These are phyloP conservation scores for Extremus antarcticus DNA, from an alignment of 495 filamentous ascomycete genomes.

Conservation along the genomic window DNA sequence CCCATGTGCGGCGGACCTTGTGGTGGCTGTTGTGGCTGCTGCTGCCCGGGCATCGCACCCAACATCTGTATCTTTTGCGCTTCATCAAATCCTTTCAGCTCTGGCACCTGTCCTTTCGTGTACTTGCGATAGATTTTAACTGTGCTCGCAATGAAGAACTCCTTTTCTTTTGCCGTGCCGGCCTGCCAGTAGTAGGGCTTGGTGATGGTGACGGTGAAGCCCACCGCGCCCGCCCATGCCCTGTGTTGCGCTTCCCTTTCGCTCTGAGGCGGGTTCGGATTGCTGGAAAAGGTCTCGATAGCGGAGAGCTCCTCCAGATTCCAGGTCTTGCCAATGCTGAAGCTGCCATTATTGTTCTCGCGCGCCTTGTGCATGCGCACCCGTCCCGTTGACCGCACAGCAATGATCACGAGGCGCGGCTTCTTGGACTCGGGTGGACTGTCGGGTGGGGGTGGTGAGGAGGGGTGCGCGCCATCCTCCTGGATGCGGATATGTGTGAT, in stretches of 20 bases:
- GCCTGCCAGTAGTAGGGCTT: constrained; percentile 99
- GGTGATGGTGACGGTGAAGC: constrained; percentile 78
- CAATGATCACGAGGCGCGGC: constrained; percentile 76
- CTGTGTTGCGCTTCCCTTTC: constrained; percentile 55
- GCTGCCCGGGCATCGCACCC: constrained; percentile 34
- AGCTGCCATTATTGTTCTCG: constrained; percentile 85
- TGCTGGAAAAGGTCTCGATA: constrained; percentile 65
- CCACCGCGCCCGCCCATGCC: constrained; percentile 65
- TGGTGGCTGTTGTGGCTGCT: constrained; percentile 9
- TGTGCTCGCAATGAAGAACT: constrained; percentile 90
- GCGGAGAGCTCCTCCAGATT: constrained; percentile 72
- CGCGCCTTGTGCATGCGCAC: constrained; percentile 94
- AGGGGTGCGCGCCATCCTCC: constrained; percentile 77
- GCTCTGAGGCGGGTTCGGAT: constrained; percentile 31
- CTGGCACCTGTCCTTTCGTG: constrained; percentile 73
- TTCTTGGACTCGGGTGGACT: constrained; percentile 67
- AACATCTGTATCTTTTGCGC: constrained; percentile 63
- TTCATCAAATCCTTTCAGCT: constrained; percentile 69
- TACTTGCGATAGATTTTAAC: constrained; percentile 95
- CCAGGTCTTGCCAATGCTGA: constrained; percentile 98
- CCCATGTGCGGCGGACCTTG: not conserved
- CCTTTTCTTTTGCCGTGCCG: constrained; percentile 82
- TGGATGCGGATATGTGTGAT: constrained; percentile 89
- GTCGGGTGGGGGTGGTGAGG: constrained; percentile 68
- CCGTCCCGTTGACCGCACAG: constrained; percentile 80